A percentile compares a stretch with the other conserved stretches of the same genome.
phyloP scores from a whole-genome alignment of 176 grass and related monocot genomes.

The Zoysia japonica region DNA sequence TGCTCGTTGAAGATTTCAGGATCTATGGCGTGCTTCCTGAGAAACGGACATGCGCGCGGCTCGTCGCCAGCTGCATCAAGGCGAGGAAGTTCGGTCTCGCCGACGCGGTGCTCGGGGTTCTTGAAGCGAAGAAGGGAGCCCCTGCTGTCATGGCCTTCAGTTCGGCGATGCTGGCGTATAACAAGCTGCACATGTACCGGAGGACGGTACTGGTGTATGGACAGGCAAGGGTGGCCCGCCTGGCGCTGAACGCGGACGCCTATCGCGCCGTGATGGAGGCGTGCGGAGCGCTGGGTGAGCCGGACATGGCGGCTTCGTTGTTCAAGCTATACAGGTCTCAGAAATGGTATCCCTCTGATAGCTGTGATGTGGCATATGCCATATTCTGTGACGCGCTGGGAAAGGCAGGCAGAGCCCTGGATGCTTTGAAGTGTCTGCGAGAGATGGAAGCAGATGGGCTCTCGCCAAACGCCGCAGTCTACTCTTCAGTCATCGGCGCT shows the following conservation, averaged over 20 bases:
- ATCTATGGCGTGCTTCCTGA: constrained; percentile 59
- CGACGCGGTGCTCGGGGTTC: constrained; percentile 53
- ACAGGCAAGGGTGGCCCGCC: constrained; percentile 48
- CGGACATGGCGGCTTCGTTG: constrained; percentile 61
- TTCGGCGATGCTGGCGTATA: constrained; percentile 78
- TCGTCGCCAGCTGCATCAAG: constrained; percentile 64
- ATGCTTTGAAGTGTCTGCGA: constrained; percentile 63
- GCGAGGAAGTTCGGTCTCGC: constrained; percentile 69
- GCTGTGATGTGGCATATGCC: constrained; percentile 49
- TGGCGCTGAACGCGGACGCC: constrained; percentile 48
- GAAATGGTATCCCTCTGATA: constrained; percentile 46
- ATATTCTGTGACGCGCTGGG: constrained; percentile 69
- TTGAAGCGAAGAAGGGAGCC: constrained; percentile 55
- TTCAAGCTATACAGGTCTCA: constrained; percentile 64
- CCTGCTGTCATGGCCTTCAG: constrained; percentile 50
- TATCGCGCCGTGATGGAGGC: constrained; percentile 68
- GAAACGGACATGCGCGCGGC: constrained; percentile 57
- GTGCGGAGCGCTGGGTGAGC: constrained; percentile 50
- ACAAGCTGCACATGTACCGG: constrained; percentile 89
- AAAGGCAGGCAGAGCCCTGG: constrained; percentile 55
- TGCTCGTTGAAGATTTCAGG: constrained; percentile 55
- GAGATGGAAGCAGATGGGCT: constrained; percentile 75
- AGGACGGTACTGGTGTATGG: constrained; percentile 66
- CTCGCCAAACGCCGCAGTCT: constrained; percentile 50
- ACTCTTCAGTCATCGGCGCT: constrained; percentile 64